Evolutionary conservation across 2,329 filamentous ascomycete species (phyloP).

Genomic region (Aureobasidium melanogenum): DNA sequence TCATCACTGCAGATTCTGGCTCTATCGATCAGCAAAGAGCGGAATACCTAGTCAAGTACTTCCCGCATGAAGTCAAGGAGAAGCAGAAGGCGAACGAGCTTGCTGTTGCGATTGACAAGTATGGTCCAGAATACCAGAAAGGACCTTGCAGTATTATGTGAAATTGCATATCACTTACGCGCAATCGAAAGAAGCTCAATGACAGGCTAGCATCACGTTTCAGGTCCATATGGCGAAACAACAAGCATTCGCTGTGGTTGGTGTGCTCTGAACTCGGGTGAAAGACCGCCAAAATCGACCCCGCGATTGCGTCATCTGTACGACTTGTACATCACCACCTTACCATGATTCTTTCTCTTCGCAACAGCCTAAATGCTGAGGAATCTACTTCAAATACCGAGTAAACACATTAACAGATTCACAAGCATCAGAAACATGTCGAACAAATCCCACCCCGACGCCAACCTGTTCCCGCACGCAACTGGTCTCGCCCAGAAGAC

Average conservation of each 20-base stretch:
- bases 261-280: not conserved
- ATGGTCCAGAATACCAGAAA: slow-evolving; percentile 28
- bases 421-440: slow-evolving; percentile 1
- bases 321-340: not conserved
- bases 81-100: slow-evolving; percentile 60
- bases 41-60: slow-evolving; percentile 65
- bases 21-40: slow-evolving; percentile 62
- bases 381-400: not conserved
- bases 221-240: too few relatives aligned
- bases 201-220: not conserved
- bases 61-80: slow-evolving; percentile 61
- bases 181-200: not conserved
- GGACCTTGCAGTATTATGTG: slow-evolving; percentile 24
- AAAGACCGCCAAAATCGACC: not conserved
- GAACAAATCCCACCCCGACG: slow-evolving; percentile 28
- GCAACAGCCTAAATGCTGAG: not conserved
- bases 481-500: slow-evolving; percentile 35
- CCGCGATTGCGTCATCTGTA: slow-evolving; percentile 10
- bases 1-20: slow-evolving; percentile 60
- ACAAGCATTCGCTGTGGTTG: not conserved
- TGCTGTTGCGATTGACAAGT: slow-evolving; percentile 51
- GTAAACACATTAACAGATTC: too few relatives aligned
- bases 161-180: not conserved
- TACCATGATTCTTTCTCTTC: not conserved
- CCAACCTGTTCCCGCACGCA: slow-evolving; percentile 36